Base-by-base conservation (phyloP, 768 basidiomycete species). In the Rhodosporidiobolus sp. region DNA sequence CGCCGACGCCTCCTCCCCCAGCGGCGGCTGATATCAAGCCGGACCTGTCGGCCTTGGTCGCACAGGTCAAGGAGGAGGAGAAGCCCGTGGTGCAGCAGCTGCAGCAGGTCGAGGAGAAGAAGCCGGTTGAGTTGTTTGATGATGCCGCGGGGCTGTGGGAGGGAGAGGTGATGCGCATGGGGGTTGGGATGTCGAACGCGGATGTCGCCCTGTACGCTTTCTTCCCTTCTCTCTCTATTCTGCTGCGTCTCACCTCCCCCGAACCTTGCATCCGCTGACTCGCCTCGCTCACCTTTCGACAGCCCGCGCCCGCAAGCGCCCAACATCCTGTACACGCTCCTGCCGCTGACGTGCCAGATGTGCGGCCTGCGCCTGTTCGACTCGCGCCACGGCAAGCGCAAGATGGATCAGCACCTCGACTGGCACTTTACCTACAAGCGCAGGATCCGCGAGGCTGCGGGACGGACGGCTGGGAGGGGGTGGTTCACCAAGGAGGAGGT, bases 341-440 rank as follows among this genome's bases (percentile, higher is more conserved):
- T 94, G 49, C 85, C 88, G 32, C 83, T 87, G 46, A 90, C 93
- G 82, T 99, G 95, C 85, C 92, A 89, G 82, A 94, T 97, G 78
- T 99, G 95, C 83, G 91, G 90, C 26, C 82, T 91, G 65, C 89
- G 95, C 55, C 95, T 94, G 81, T 83, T 89, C 59, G 90, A 91
- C 76, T 87, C 86, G 43, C 79, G 82, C 35, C 77, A 83, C 64
- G 93, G 91, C 71, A 91, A 89, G 83, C 89, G 87, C 79, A 84
- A 83, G 50, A 85, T 94, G 84, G 87, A 94, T 77, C 87, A 88
- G 69, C 96, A 99, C 79, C 85, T 98, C 77, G 95, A 99, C 80
- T 90, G 91, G 89, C 95, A 99, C 81, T 97, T 96, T 83, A 86
- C 88, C 80, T 90, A 95, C 80, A 98, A 97, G 79, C 86, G 89